These are phyloP conservation scores for Saturnispora ahearnii DNA, from an alignment of 805 yeast genomes.

Conservation along the genomic window DNA sequence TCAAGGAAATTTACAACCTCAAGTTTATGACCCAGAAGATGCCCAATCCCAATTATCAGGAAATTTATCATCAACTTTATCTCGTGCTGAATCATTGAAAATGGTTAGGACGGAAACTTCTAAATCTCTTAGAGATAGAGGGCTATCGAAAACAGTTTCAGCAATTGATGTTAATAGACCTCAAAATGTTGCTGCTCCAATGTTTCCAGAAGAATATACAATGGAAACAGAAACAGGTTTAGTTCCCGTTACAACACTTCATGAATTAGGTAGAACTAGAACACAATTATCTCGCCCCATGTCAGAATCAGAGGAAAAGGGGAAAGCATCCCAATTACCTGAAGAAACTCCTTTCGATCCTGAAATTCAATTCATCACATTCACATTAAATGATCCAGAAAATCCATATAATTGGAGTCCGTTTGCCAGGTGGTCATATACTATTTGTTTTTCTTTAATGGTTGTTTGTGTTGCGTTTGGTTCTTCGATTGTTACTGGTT, in stretches of 20 bases:
- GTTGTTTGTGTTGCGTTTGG: slow-evolving; percentile 92
- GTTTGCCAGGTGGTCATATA: slow-evolving; percentile 50
- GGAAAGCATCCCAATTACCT: slow-evolving; percentile 14
- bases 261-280: slow-evolving; percentile 48
- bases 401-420: slow-evolving; percentile 84
- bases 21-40: slow-evolving; percentile 39
- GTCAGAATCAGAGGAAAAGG: slow-evolving; percentile 11
- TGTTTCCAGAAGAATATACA: slow-evolving; percentile 89
- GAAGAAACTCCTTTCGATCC: slow-evolving; percentile 37
- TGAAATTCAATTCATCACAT: slow-evolving; percentile 79
- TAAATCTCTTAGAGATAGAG: slow-evolving; percentile 55
- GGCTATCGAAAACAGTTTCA: slow-evolving; percentile 47
- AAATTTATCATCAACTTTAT: slow-evolving; percentile 20
- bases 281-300: slow-evolving; percentile 21
- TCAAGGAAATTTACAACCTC: slow-evolving; percentile 19
- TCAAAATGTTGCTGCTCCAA: slow-evolving; percentile 45
- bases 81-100: slow-evolving; percentile 30
- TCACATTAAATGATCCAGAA: slow-evolving; percentile 68
- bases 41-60: slow-evolving; percentile 37
- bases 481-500: slow-evolving; percentile 85
- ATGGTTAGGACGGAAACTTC: slow-evolving; percentile 63
- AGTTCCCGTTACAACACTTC: slow-evolving; percentile 71
- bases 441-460: slow-evolving; percentile 55
- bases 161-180: slow-evolving; percentile 51
- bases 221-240: slow-evolving; percentile 83